phyloP scores from a whole-genome alignment of 2,329 filamentous ascomycete genomes.

The Didymella pinodella region DNA sequence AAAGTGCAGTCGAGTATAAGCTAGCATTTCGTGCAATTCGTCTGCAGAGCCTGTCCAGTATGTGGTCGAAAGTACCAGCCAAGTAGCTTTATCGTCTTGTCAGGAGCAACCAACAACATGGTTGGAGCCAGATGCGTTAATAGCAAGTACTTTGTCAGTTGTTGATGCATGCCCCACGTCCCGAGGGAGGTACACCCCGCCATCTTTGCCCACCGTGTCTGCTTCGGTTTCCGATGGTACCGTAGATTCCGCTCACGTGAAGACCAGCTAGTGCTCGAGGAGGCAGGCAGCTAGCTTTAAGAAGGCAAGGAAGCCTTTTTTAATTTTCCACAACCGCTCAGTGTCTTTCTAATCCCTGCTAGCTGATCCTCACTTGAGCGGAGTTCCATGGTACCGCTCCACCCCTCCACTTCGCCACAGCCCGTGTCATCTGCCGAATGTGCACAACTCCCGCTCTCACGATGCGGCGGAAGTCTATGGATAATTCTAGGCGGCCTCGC shows the following conservation, averaged over 20 bases:
- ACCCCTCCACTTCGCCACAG: constrained; percentile 10
- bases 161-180: constrained; percentile 4
- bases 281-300: too few species aligned
- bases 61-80: not conserved
- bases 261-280: too few species aligned
- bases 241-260: not conserved
- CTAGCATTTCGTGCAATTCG: not conserved
- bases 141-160: not conserved
- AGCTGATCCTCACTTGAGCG: too few species aligned
- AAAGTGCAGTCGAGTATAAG: too few species aligned
- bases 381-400: not conserved
- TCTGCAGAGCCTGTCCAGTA: not conserved
- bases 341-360: too few species aligned
- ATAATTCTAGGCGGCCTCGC: constrained; percentile 2
- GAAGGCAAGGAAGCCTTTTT: too few species aligned
- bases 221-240: not conserved
- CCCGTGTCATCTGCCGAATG: constrained; percentile 8
- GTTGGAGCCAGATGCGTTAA: not conserved
- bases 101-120: not conserved
- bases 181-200: not conserved
- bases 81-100: not conserved
- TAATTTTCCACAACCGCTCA: too few species aligned
- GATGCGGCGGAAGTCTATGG: not conserved
- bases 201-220: constrained; percentile 8
- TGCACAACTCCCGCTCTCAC: not conserved